A percentile compares a stretch with the other conserved stretches of the same genome.
Evolutionary conservation across 2,329 filamentous ascomycete species (phyloP).

Genomic region (Ramichloridium luteum): DNA sequence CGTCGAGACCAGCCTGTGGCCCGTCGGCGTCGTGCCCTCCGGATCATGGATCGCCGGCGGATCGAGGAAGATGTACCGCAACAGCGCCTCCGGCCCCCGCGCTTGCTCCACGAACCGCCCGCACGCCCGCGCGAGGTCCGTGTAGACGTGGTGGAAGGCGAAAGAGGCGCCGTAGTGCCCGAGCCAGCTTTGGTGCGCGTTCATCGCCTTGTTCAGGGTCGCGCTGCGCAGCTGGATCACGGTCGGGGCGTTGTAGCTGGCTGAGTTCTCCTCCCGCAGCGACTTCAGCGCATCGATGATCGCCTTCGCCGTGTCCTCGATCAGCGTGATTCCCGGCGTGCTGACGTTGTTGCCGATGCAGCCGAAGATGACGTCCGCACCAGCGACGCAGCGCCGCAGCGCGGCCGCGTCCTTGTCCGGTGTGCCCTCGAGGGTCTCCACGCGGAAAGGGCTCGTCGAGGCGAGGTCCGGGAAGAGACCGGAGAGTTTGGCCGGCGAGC

Average conservation of each 20-base stretch:
- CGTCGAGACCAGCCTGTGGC: constrained; percentile 10
- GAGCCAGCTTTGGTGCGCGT: too few relatives aligned
- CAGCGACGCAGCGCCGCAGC: constrained; percentile 6
- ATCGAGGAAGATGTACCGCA: constrained; percentile 12
- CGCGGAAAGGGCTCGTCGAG: constrained; percentile 1
- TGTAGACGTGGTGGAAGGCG: constrained; percentile 9
- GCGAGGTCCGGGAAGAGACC: constrained; percentile 9
- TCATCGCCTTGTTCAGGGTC: constrained; percentile 3
- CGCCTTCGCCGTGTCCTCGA: too few relatives aligned
- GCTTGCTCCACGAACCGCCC: constrained; percentile 7
- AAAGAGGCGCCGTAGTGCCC: constrained; percentile 6
- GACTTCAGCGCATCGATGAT: too few relatives aligned
- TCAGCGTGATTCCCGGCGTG: constrained; percentile 2
- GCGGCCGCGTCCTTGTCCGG: constrained; percentile 3
- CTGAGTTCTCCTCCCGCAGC: constrained; percentile 1
- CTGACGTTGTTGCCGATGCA: constrained; percentile 13
- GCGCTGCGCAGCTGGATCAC: constrained; percentile 4
- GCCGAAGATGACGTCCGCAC: constrained; percentile 8
- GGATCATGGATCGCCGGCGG: constrained; percentile 10
- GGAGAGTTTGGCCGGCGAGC: constrained; percentile 9
- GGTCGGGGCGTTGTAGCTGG: constrained; percentile 3
- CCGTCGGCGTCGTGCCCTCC: constrained; percentile 7
- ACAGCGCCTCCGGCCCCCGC: constrained; percentile 3
- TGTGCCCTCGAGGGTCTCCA: too few relatives aligned
- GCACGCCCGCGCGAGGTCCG: constrained; percentile 8